A percentile compares a stretch with the other conserved stretches of the same genome.
These are phyloP conservation scores for Trichoderma koningiopsis DNA, from an alignment of 2,329 filamentous ascomycete species.

Conservation along the genomic window DNA sequence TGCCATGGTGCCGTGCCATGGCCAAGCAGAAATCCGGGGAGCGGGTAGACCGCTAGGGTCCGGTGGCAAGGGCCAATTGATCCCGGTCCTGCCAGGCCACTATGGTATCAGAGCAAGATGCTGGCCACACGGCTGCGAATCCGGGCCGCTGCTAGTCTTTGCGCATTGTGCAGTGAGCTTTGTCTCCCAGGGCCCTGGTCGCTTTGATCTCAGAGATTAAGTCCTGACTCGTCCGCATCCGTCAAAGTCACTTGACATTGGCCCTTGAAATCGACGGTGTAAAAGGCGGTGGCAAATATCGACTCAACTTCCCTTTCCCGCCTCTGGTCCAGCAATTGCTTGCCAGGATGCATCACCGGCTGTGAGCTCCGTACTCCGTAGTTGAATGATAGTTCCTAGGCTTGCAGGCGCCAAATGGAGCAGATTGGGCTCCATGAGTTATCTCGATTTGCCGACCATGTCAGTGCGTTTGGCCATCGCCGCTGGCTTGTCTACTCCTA, in stretches of 20 bases:
- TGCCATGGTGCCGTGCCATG: slow-evolving; percentile 26
- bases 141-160: slow-evolving; percentile 40
- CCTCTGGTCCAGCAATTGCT: background rate
- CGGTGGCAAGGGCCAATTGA: slow-evolving; percentile 34
- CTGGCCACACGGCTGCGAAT: slow-evolving; percentile 41
- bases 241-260: slow-evolving; percentile 24
- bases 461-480: background rate
- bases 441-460: slow-evolving; percentile 24
- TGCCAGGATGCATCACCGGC: slow-evolving; percentile 7
- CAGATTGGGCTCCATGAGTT: slow-evolving; percentile 5
- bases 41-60: slow-evolving; percentile 31
- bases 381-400: slow-evolving; percentile 1
- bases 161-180: slow-evolving; percentile 12
- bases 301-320: background rate
- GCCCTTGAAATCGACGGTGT: slow-evolving; percentile 17
- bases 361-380: slow-evolving; percentile 11
- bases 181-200: slow-evolving; percentile 5
- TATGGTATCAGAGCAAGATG: slow-evolving; percentile 26
- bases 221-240: slow-evolving; percentile 25
- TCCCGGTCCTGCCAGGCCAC: slow-evolving; percentile 35
- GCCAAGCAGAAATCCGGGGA: slow-evolving; percentile 38
- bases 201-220: slow-evolving; percentile 23
- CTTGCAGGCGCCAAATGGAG: background rate
- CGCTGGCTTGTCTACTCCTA: slow-evolving; percentile 5
- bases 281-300: slow-evolving; percentile 22